Conservation (phyloP, 352 stramenopile species). For the Pythium phragmiticola region DNA sequence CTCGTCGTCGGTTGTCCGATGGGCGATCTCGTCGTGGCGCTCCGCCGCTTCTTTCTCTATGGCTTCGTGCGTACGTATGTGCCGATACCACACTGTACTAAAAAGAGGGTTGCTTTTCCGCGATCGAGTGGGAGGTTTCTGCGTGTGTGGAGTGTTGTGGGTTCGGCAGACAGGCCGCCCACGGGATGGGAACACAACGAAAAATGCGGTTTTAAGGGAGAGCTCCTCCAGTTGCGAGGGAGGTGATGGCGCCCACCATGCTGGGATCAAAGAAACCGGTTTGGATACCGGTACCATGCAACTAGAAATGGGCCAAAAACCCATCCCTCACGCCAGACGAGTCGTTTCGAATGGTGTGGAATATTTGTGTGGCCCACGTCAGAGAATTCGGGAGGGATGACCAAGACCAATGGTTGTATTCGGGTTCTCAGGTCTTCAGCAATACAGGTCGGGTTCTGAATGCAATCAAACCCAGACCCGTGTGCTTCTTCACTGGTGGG, state of each 20-base stretch:
- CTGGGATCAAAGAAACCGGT: slow-evolving; percentile 16
- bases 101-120: slow-evolving; percentile 6
- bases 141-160: neutral
- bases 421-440: neutral
- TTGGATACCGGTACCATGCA: neutral
- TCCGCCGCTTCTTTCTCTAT: slow-evolving; percentile 1
- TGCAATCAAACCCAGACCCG: slow-evolving; percentile 1
- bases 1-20: neutral
- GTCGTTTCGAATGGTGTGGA: neutral
- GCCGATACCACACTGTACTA: neutral
- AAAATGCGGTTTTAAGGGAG: slow-evolving; percentile 13
- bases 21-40: neutral
- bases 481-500: slow-evolving; percentile 5
- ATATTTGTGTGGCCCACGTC: slow-evolving; percentile 11
- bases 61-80: neutral
- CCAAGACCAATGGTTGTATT: neutral
- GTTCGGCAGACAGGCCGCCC: slow-evolving; percentile 17
- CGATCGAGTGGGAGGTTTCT: neutral
- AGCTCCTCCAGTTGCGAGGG: neutral
- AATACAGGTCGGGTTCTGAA: neutral
- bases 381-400: slow-evolving; percentile 15
- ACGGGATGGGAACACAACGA: slow-evolving; percentile 13
- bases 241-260: no score
- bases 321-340: neutral
- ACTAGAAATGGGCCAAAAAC: slow-evolving; percentile 10